A percentile compares a stretch with the other conserved stretches of the same genome.
Evolutionary conservation across 2,329 filamentous ascomycete species (phyloP).

Genomic region (Neopestalotiopsis sp.): DNA sequence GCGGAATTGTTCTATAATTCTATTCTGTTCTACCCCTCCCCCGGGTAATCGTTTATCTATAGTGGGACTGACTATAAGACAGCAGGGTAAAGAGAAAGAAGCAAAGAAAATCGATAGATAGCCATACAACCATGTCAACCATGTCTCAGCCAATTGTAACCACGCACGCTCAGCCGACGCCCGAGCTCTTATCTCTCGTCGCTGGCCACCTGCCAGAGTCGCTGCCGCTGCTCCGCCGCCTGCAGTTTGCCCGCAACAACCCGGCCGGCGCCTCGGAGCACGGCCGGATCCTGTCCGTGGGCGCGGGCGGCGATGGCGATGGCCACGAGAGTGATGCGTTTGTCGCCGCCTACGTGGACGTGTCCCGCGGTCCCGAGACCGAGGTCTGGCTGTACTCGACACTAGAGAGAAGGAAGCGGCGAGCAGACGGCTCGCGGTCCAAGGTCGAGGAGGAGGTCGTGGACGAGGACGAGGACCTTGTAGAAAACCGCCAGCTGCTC

Average conservation of each 20-base stretch:
- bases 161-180: conserved; percentile 37
- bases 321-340: conserved; percentile 39
- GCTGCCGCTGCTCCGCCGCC: conserved; percentile 64
- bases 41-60: background rate
- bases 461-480: background rate
- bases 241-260: conserved; percentile 57
- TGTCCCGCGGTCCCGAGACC: conserved; percentile 65
- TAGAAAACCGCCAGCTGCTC: background rate
- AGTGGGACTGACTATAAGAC: background rate
- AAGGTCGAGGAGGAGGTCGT: too few relatives aligned
- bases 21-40: background rate
- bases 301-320: conserved; percentile 24
- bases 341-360: conserved; percentile 65
- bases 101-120: background rate
- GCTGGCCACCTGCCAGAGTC: conserved; percentile 59
- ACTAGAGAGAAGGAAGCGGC: conserved; percentile 39
- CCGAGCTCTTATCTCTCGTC: conserved; percentile 52
- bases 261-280: conserved; percentile 45
- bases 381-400: conserved; percentile 68
- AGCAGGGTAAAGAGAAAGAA: background rate
- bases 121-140: background rate
- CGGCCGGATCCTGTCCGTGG: conserved; percentile 48
- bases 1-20: background rate
- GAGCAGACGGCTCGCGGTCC: background rate
- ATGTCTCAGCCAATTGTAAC: conserved; percentile 2